Evolutionary conservation across 2,329 filamentous ascomycete species (phyloP), one percentile per base, ranked within the genome.

Genomic region (Talaromyces rugulosus): DNA sequence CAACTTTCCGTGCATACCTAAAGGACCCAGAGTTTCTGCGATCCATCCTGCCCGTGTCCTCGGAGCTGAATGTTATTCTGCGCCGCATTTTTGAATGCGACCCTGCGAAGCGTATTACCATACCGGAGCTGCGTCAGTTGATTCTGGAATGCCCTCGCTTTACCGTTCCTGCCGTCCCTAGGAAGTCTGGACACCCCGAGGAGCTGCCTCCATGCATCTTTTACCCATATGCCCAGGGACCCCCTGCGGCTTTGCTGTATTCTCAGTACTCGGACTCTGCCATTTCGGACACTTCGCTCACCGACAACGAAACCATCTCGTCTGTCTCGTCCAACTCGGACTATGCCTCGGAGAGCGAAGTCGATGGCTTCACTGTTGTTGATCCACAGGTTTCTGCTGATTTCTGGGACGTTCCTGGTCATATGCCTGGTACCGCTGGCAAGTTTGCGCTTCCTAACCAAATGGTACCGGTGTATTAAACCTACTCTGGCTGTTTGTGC

Each of bases 1-100:
- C 92, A 66, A 98, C 95, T 53, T 99, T 98, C 84, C 87, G 90
- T 71, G 93, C 93, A 60, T 98, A 90, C 79, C 85, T 90, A 69
- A 89, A 89, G 81, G 92, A 92, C 73, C 87, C 87, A 64, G 88
- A 89, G 72, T 99, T 98, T 76, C 81, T 99, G 67, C 90, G 92
- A 81, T 90, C 92, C 65, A 99, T 99, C 70, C 84, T 99, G 62
- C 94, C 95, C 27, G 80, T 99, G 71, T 93, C 95, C 61, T 84
- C 91, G 73, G 93, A 97, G 73, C 83, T 98, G 74, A 93, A 97
- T 80, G 83, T 86, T 73, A 96, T 99, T 66, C 80, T 99, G 70
- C 88, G 87, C 67, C 87, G 89, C 71, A 90, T 98, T 70, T 99
- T 99, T 76, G 89, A 94, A 72, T 86, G 87, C 75, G 88, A 95